Evolutionary conservation across 176 grass and related monocot genomes (phyloP).

Genomic region (Aegilops tauschii): DNA sequence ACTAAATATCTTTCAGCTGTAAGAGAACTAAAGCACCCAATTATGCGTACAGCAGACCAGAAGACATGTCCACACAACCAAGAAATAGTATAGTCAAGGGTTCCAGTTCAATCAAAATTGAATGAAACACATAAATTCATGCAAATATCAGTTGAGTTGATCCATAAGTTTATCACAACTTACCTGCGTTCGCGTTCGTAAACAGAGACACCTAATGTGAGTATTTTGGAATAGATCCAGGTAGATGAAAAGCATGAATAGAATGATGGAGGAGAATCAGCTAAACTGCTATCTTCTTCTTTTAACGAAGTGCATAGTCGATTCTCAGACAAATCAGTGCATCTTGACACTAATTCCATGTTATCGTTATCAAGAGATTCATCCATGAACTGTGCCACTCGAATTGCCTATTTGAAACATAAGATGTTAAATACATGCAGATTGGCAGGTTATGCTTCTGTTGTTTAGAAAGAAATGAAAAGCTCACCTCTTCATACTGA

Average conservation of each 20-base stretch:
- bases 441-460: conserved; percentile 17
- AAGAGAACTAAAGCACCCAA: background rate
- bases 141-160: background rate
- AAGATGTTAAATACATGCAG: background rate
- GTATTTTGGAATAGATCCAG: conserved; percentile 81
- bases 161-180: background rate
- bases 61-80: background rate
- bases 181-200: conserved; percentile 80
- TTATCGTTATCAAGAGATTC: conserved; percentile 75
- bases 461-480: conserved; percentile 6
- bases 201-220: conserved; percentile 79
- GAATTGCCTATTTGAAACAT: conserved; percentile 68
- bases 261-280: conserved; percentile 54
- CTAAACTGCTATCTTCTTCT: conserved; percentile 34
- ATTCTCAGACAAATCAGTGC: conserved; percentile 69
- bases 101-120: conserved; percentile 17
- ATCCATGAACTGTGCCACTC: conserved; percentile 86
- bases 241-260: conserved; percentile 75
- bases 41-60: background rate
- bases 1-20: background rate
- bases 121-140: background rate
- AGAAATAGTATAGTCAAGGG: conserved; percentile 7
- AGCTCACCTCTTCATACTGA: conserved; percentile 76
- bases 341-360: conserved; percentile 76
- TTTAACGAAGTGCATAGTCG: conserved; percentile 35